Conservation (phyloP, 2,329 filamentous ascomycete genomes). For the Scedosporium apiospermum region DNA sequence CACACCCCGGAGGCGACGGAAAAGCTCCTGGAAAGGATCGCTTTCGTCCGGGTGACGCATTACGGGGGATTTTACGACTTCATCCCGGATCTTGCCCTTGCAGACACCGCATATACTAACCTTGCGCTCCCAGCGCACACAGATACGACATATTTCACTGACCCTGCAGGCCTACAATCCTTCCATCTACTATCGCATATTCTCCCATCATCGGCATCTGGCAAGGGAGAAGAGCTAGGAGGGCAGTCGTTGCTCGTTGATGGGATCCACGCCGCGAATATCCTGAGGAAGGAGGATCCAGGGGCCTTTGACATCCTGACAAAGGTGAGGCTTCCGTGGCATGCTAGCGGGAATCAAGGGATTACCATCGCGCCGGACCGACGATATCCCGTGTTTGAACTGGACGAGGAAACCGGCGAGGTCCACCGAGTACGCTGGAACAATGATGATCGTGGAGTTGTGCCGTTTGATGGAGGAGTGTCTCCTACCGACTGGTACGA, state of each 20-base stretch:
- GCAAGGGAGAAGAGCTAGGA: slow-evolving; percentile 34
- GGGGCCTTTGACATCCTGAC: slow-evolving; percentile 49
- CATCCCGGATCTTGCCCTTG: slow-evolving; percentile 75
- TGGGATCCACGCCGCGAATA: slow-evolving; percentile 63
- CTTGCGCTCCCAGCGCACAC: slow-evolving; percentile 77
- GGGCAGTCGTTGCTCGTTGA: slow-evolving; percentile 79
- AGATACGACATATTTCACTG: slow-evolving; percentile 92
- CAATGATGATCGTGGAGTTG: slow-evolving; percentile 72
- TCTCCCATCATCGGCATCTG: slow-evolving; percentile 21
- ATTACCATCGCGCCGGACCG: slow-evolving; percentile 67
- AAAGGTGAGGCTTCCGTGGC: slow-evolving; percentile 55
- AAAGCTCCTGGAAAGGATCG: slow-evolving; percentile 67
- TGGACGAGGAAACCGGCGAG: slow-evolving; percentile 28
- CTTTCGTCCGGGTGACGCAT: slow-evolving; percentile 82
- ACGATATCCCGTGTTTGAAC: slow-evolving; percentile 63
- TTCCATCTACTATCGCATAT: slow-evolving; percentile 78
- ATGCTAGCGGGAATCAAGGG: slow-evolving; percentile 83
- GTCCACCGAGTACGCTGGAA: slow-evolving; percentile 76
- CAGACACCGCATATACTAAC: slow-evolving; percentile 87
- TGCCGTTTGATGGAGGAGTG: slow-evolving; percentile 42
- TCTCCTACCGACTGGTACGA: slow-evolving; percentile 61
- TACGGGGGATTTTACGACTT: slow-evolving; percentile 81
- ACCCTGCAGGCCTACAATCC: slow-evolving; percentile 82
- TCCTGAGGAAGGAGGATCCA: slow-evolving; percentile 45
- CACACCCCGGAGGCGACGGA: slow-evolving; percentile 60